phyloP scores from a whole-genome alignment of 2,329 filamentous ascomycete species.

The Pochonia chlamydosporia region DNA sequence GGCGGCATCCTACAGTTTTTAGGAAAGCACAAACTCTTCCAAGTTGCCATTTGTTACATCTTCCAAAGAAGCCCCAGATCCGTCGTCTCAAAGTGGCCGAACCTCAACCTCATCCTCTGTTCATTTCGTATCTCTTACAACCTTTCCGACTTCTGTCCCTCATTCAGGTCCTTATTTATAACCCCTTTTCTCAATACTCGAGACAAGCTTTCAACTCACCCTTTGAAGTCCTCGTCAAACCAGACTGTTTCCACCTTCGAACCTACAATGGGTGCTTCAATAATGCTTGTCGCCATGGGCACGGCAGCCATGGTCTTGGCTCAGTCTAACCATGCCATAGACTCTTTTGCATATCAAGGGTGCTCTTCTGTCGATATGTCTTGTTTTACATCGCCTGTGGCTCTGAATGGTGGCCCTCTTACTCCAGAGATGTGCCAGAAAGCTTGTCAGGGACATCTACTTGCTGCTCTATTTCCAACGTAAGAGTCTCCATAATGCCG shows the following conservation, averaged over 20 bases:
- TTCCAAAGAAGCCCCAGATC: neutral
- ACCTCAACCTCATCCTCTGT: neutral
- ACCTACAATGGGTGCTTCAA: slow-evolving; percentile 16
- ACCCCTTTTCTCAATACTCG: slow-evolving; percentile 1
- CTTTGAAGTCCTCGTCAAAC: neutral
- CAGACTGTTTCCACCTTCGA: slow-evolving; percentile 6
- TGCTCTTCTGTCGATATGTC: slow-evolving; percentile 21
- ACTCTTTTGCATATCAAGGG: slow-evolving; percentile 20
- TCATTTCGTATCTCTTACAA: slow-evolving; percentile 7
- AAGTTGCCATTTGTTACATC: neutral
- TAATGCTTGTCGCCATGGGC: slow-evolving; percentile 18
- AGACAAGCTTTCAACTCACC: slow-evolving; percentile 2
- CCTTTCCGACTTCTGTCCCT: slow-evolving; percentile 5
- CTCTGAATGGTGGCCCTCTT: slow-evolving; percentile 15
- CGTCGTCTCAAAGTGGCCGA: neutral
- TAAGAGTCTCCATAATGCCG: slow-evolving; percentile 11
- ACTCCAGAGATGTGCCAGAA: slow-evolving; percentile 22
- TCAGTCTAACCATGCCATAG: slow-evolving; percentile 13
- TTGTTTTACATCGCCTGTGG: slow-evolving; percentile 19
- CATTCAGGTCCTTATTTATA: slow-evolving; percentile 9
- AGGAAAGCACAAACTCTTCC: neutral
- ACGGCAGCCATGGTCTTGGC: slow-evolving; percentile 13
- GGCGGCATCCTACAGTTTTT: neutral
- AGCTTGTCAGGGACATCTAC: slow-evolving; percentile 21
- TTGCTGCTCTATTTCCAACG: slow-evolving; percentile 26